Percentiles rank a stretch among this genome's conserved stretches.
phyloP scores from a whole-genome alignment of 1,284 basidiomycete species.

The Hemileia vastatrix region DNA sequence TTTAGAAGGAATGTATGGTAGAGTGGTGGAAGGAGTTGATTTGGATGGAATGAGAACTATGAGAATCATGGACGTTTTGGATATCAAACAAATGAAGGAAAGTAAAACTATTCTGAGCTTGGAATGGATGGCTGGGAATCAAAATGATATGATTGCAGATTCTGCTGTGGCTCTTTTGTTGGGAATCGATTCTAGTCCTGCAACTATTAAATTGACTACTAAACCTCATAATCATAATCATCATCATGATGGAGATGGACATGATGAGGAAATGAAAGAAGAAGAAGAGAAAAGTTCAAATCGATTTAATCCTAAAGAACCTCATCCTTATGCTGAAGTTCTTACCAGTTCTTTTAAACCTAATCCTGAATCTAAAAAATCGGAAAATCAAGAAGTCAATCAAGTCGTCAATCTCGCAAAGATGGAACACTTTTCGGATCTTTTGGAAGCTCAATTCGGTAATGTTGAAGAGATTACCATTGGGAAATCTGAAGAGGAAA shows the following conservation, averaged over 20 bases:
- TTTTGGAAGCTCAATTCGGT: slow-evolving; percentile 42
- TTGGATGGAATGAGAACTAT: slow-evolving; percentile 64
- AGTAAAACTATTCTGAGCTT: slow-evolving; percentile 74
- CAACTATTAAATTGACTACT: no score
- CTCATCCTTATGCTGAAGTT: slow-evolving; percentile 17
- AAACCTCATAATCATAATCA: slow-evolving; percentile 35
- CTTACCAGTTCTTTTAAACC: background rate
- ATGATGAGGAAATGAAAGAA: slow-evolving; percentile 9
- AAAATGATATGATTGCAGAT: slow-evolving; percentile 98
- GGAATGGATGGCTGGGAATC: slow-evolving; percentile 92
- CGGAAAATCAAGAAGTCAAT: slow-evolving; percentile 17
- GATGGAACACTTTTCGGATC: slow-evolving; percentile 37
- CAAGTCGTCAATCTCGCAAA: slow-evolving; percentile 28
- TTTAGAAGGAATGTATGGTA: slow-evolving; percentile 93
- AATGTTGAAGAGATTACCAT: slow-evolving; percentile 37
- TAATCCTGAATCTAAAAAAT: background rate
- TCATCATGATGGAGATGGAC: slow-evolving; percentile 25
- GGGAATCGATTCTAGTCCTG: slow-evolving; percentile 85
- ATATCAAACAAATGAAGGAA: slow-evolving; percentile 68
- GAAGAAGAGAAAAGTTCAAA: background rate
- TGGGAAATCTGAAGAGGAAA: slow-evolving; percentile 23
- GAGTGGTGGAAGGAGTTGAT: slow-evolving; percentile 72
- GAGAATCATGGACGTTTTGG: slow-evolving; percentile 81
- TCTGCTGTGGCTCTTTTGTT: slow-evolving; percentile 84
- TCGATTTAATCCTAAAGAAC: background rate